Conservation (phyloP, 129 eudicot species). For the Flaveria robusta region DNA sequence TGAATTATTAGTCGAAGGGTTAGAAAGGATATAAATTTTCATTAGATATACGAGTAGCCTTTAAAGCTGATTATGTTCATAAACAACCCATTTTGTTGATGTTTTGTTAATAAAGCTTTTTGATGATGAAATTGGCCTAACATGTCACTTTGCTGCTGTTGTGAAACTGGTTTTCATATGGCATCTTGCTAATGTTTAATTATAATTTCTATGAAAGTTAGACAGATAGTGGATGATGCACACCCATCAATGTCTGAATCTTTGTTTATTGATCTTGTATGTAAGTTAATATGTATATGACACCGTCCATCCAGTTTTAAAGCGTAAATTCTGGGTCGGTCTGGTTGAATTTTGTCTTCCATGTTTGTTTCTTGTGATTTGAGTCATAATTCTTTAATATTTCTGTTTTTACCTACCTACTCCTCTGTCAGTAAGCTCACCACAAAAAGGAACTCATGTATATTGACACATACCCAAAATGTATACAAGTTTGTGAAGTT, state of each 20-base stretch:
- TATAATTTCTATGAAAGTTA: not conserved
- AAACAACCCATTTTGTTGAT: not conserved
- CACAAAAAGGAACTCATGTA: conserved; percentile 1
- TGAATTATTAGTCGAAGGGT: not conserved
- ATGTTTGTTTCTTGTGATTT: conserved; percentile 28
- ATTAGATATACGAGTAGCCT: not conserved
- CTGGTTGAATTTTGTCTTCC: conserved; percentile 23
- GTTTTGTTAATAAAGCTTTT: not conserved
- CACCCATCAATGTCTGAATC: conserved; percentile 32
- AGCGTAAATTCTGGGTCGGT: conserved; percentile 17
- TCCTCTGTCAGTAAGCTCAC: conserved; percentile 19
- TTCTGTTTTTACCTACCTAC: conserved; percentile 31
- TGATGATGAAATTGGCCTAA: conserved; percentile 1
- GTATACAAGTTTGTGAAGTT: conserved; percentile 33
- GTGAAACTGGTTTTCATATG: not conserved
- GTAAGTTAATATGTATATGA: not conserved
- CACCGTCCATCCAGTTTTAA: conserved; percentile 5
- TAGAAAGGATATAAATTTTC: not conserved
- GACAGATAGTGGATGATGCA: conserved; percentile 29
- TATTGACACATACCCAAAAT: conserved; percentile 13
- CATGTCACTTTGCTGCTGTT: not conserved
- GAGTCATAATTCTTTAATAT: not conserved
- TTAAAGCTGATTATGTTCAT: not conserved
- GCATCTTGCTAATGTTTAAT: conserved; percentile 15
- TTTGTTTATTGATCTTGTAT: conserved; percentile 31